These are phyloP conservation scores for Aspergillus spinulosporus DNA, from an alignment of 2,329 filamentous ascomycete species.

Conservation along the genomic window DNA sequence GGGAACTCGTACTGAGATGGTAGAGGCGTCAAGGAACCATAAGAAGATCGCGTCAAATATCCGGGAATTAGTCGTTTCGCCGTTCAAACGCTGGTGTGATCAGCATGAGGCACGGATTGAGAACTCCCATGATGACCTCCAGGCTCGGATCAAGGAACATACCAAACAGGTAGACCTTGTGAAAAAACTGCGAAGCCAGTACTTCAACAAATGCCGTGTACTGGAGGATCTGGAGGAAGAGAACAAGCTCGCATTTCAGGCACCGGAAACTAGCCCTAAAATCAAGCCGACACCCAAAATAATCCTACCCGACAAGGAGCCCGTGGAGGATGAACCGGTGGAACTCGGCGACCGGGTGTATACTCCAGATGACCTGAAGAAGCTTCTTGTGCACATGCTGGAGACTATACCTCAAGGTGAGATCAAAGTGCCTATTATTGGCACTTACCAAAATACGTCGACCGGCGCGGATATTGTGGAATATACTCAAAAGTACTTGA, in stretches of 20 bases:
- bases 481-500: slow-evolving; percentile 87
- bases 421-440: slow-evolving; percentile 91
- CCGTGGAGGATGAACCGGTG: slow-evolving; percentile 74
- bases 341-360: slow-evolving; percentile 92
- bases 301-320: slow-evolving; percentile 73
- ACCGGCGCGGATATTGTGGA: slow-evolving; percentile 91
- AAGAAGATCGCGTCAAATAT: slow-evolving; percentile 96
- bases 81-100: slow-evolving; percentile 94
- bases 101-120: slow-evolving; percentile 88
- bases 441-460: slow-evolving; percentile 91
- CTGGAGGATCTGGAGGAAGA: slow-evolving; percentile 97
- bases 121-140: slow-evolving; percentile 91
- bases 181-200: slow-evolving; percentile 90
- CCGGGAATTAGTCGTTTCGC: slow-evolving; percentile 89
- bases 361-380: slow-evolving; percentile 82
- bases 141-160: slow-evolving; percentile 85
- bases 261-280: slow-evolving; percentile 68
- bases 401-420: slow-evolving; percentile 84
- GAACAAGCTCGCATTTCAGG: slow-evolving; percentile 96
- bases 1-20: slow-evolving; percentile 88
- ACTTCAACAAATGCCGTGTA: slow-evolving; percentile 98
- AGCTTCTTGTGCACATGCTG: slow-evolving; percentile 82
- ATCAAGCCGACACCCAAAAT: slow-evolving; percentile 67
- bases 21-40: slow-evolving; percentile 84
- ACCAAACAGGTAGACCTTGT: slow-evolving; percentile 87